phyloP scores from a whole-genome alignment of 305 asterid species.

The Stenogyne calaminthoides region DNA sequence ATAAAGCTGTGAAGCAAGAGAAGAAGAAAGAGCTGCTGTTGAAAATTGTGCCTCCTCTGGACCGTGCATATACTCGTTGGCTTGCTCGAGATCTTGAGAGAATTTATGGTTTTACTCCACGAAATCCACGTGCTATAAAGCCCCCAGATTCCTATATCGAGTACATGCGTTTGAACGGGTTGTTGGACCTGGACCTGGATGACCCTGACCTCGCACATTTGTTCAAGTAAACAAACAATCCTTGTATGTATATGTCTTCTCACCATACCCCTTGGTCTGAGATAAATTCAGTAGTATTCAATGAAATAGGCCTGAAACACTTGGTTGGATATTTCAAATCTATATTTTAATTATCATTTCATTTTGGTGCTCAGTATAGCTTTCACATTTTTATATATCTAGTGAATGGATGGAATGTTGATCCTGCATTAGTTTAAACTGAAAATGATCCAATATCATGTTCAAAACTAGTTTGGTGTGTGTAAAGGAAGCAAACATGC shows the following conservation, averaged over 20 bases:
- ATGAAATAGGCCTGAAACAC: not conserved
- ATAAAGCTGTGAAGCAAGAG: conserved; percentile 63
- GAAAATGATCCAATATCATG: not conserved
- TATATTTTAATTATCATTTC: not conserved
- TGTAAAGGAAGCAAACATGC: no score
- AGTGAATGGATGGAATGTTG: not conserved
- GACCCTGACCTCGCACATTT: conserved; percentile 80
- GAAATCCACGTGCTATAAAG: conserved; percentile 61
- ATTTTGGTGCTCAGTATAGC: not conserved
- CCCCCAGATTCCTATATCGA: conserved; percentile 89
- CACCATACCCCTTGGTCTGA: not conserved
- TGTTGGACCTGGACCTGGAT: conserved; percentile 76
- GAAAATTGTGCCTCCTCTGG: conserved; percentile 77
- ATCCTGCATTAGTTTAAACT: not conserved
- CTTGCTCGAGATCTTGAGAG: conserved; percentile 74
- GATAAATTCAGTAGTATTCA: not conserved
- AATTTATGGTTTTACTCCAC: conserved; percentile 71
- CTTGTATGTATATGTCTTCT: not conserved
- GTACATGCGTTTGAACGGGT: conserved; percentile 75
- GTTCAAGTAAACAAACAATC: conserved; percentile 53
- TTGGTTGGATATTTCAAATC: not conserved
- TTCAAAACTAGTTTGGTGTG: not conserved
- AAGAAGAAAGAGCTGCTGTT: conserved; percentile 48
- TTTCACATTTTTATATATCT: not conserved
- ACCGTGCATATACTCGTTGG: conserved; percentile 66